Evolutionary conservation across 2,329 filamentous ascomycete genomes (phyloP).

Genomic region (Beauveria varroae): DNA sequence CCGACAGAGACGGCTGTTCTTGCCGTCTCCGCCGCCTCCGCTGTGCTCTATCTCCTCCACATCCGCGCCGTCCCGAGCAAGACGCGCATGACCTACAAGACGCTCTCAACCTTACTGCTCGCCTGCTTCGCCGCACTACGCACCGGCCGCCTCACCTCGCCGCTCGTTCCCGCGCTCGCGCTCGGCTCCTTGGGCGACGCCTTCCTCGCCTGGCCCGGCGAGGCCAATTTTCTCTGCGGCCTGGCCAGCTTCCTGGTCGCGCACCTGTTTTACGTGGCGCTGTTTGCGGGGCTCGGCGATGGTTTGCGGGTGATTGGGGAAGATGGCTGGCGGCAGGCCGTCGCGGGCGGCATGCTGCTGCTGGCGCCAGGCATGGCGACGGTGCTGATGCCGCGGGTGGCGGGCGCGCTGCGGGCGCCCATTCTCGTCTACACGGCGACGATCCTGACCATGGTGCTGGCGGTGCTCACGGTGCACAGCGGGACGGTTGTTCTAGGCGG

Average conservation of each 20-base stretch:
- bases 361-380: constrained; percentile 21
- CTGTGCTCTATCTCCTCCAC: constrained; percentile 16
- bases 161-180: constrained; percentile 21
- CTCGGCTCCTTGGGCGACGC: constrained; percentile 28
- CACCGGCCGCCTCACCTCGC: constrained; percentile 11
- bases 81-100: constrained; percentile 24
- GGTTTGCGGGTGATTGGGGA: constrained; percentile 10
- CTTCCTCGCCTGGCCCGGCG: constrained; percentile 27
- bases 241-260: constrained; percentile 27
- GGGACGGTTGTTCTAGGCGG: constrained; percentile 20
- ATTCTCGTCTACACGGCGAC: constrained; percentile 25
- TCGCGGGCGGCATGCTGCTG: constrained; percentile 16
- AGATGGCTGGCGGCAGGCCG: constrained; percentile 13
- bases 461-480: constrained; percentile 21
- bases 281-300: constrained; percentile 18
- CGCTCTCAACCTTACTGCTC: constrained; percentile 24
- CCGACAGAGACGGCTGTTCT: constrained; percentile 10
- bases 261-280: constrained; percentile 25
- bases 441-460: constrained; percentile 25
- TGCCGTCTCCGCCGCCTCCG: constrained; percentile 5
- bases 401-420: constrained; percentile 18
- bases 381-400: constrained; percentile 21
- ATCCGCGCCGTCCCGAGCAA: constrained; percentile 17
- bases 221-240: constrained; percentile 24
- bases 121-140: constrained; percentile 15